A percentile compares a stretch with the other conserved stretches of the same genome.
phyloP scores from a whole-genome alignment of 1,139 yeast genomes.

The Kodamaea arcana region DNA sequence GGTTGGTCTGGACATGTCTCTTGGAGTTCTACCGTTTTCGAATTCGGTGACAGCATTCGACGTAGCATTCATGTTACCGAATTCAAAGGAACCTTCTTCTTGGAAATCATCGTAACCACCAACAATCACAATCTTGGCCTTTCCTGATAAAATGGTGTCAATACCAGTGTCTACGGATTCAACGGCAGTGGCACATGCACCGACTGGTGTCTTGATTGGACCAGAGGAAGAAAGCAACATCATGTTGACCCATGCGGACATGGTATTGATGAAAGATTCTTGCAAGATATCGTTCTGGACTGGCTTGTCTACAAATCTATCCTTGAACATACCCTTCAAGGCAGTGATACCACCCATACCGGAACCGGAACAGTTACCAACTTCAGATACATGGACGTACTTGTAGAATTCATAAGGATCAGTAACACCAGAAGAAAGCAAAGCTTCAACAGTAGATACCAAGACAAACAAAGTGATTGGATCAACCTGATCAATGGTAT shows the following conservation, averaged over 20 bases:
- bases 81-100: constrained; percentile 97
- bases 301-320: constrained; percentile 85
- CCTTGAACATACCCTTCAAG: constrained; percentile 95
- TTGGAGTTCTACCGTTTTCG: constrained; percentile 95
- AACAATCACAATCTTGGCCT: constrained; percentile 92
- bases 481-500: constrained; percentile 89
- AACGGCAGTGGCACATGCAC: constrained; percentile 98
- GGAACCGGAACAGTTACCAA: constrained; percentile 98
- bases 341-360: constrained; percentile 99
- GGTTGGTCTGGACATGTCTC: constrained; percentile 98
- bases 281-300: constrained; percentile 96
- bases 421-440: constrained; percentile 88
- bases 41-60: constrained; percentile 83
- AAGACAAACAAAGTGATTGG: constrained; percentile 90
- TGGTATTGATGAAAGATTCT: constrained; percentile 97
- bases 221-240: constrained; percentile 95
- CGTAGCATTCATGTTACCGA: constrained; percentile 98
- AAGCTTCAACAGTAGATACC: constrained; percentile 93
- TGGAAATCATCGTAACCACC: constrained; percentile 99
- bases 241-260: constrained; percentile 99
- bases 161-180: constrained; percentile 96
- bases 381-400: constrained; percentile 96
- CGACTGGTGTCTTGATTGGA: constrained; percentile 98
- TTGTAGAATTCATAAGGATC: constrained; percentile 98
- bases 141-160: constrained; percentile 86